Base-by-base conservation (phyloP, 495 filamentous ascomycete species). In the Bryoglossum gracile region DNA sequence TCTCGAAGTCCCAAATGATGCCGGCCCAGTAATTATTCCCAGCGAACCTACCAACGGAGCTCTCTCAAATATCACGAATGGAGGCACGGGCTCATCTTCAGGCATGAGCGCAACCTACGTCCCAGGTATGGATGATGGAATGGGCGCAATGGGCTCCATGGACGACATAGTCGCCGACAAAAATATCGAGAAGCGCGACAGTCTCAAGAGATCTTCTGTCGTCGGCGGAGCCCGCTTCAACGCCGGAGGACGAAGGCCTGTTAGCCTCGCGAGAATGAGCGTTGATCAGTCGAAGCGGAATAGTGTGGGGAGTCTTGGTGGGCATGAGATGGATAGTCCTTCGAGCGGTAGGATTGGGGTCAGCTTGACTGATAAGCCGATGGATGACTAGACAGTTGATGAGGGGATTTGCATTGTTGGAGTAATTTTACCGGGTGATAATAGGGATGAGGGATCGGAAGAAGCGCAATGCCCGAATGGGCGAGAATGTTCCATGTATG, bases 341-440 rank as follows among this genome's bases (percentile, higher is more conserved):
- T 55, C 58, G 23, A 54, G 48, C 39, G 57, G 54, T 25, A 43
- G 50, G 6, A 66, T 73, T 50, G 86, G 89, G 18, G 86, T 94
- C 21, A 84, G 81, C 46, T 73, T 95, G 65, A 82, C 81, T 48
- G 89, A 95, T 61, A 80, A 76, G 65, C 84, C 88, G 11, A 89
- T 91, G 86, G 84, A 90, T 64, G 84, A 92, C 66, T 89, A 43
- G n/a, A 4, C n/a, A 2, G 24, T 54, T 19, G 3, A 23, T 36
- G 26, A n/a, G 24, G 13, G 0, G 36, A 30, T 30, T 6, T 30
- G 26, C 5, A 30, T 30, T 23, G 39, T 28, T 8, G 40, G 17
- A 17, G 13, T 18, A 40, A 18, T 35, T 23, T 2, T 16, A 36
- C 8, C 16, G 16, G 43, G 32, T 35, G 25, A 43, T 32, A 21